Percentiles rank a stretch among this genome's conserved stretches.
Evolutionary conservation across 495 filamentous ascomycete genomes (phyloP).

Genomic region (Evernia prunastri): DNA sequence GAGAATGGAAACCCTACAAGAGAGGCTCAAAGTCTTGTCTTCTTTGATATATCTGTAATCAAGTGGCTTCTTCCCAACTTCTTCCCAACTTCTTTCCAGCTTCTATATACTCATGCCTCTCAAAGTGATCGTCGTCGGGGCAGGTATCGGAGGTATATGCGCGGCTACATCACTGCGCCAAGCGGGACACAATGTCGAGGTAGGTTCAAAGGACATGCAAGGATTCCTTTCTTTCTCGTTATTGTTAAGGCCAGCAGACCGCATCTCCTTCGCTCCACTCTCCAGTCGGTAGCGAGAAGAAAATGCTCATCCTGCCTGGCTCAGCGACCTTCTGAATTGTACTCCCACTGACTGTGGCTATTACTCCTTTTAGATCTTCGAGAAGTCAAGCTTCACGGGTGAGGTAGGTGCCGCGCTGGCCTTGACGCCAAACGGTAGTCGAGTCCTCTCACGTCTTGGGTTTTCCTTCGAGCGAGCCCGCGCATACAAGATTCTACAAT

Average conservation of each 20-base stretch:
- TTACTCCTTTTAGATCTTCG: constrained; percentile 35
- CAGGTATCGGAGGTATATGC: neutral
- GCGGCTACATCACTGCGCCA: neutral
- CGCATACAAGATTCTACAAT: constrained; percentile 14
- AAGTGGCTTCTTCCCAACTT: neutral
- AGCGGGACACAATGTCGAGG: constrained; percentile 1
- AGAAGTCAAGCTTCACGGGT: constrained; percentile 46
- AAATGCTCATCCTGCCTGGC: neutral
- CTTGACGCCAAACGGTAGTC: constrained; percentile 44
- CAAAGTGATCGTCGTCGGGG: neutral
- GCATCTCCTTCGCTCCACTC: neutral
- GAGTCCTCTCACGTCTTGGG: constrained; percentile 42
- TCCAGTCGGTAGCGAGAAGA: neutral
- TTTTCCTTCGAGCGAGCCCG: constrained; percentile 38
- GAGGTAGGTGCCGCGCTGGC: constrained; percentile 52
- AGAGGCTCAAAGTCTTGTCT: neutral
- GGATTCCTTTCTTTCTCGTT: neutral
- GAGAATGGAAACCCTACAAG: neutral
- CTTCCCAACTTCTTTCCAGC: neutral
- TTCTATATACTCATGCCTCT: neutral
- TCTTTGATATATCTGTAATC: neutral
- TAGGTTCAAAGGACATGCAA: neutral
- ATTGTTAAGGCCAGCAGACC: neutral
- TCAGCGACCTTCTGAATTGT: neutral
- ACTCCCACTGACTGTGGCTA: neutral